Evolutionary conservation across 108 stramenopile genomes (phyloP).

Genomic region (Aurantiochytrium sp.): DNA sequence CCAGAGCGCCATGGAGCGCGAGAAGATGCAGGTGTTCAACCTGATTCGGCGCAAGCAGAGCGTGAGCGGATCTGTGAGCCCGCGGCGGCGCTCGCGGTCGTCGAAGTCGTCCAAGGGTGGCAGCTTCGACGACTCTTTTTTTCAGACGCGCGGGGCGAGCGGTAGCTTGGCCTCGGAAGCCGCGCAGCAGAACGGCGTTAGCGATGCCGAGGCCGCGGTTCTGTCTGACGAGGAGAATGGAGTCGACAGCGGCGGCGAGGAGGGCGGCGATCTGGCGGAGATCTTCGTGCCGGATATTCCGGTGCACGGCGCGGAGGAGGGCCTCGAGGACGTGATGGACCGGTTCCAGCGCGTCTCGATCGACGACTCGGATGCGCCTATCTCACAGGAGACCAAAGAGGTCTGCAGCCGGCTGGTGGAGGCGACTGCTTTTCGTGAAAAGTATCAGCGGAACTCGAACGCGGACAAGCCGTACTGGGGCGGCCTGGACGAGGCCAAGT

Average conservation of each 20-base stretch:
- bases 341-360: slow-evolving; percentile 12
- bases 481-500: not conserved
- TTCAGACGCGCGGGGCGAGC: too few relatives aligned
- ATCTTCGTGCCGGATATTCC: slow-evolving; percentile 25
- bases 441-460: not conserved
- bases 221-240: too few relatives aligned
- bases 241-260: not conserved
- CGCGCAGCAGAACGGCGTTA: too few relatives aligned
- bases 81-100: not conserved
- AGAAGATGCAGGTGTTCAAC: not conserved
- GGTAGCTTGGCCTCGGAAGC: too few relatives aligned
- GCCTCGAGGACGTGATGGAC: not conserved
- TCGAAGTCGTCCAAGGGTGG: too few relatives aligned
- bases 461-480: not conserved
- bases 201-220: too few relatives aligned
- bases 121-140: too few relatives aligned
- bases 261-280: not conserved
- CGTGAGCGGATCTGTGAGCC: not conserved
- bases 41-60: not conserved
- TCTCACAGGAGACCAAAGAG: slow-evolving; percentile 11
- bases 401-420: slow-evolving; percentile 7
- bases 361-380: not conserved
- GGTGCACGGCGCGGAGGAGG: not conserved
- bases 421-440: not conserved
- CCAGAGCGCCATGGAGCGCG: not conserved